Conservation (phyloP, 306 rosid genomes). For the Prinsepia uniflora region DNA sequence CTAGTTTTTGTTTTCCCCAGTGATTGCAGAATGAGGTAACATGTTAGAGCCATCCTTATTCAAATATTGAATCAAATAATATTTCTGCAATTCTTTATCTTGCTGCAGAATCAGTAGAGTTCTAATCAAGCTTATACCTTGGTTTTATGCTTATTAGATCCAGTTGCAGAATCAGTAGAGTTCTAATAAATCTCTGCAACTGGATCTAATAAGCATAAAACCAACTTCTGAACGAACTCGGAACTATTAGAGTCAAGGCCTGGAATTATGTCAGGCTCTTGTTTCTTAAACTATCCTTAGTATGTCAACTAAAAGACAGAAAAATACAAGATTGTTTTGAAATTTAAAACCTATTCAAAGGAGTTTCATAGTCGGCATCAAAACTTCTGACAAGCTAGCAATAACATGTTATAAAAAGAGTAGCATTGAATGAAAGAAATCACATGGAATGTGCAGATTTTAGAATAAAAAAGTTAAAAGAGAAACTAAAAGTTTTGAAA, state of each 20-base stretch:
- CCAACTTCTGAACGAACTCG: constrained; percentile 13
- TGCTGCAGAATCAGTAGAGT: no score
- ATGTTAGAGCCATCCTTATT: no score
- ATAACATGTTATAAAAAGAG: neutral
- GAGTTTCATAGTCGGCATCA: neutral
- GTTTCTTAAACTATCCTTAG: constrained; percentile 1
- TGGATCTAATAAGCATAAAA: constrained; percentile 13
- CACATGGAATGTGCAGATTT: constrained; percentile 1
- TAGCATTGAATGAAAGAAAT: neutral
- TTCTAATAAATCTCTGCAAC: constrained; percentile 20
- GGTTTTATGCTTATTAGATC: no score
- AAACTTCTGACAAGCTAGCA: neutral
- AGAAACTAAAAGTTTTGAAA: constrained; percentile 1
- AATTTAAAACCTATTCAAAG: neutral
- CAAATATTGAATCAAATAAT: no score
- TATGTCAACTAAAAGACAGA: constrained; percentile 8
- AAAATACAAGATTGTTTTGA: neutral
- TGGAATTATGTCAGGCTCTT: no score
- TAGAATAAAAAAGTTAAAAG: constrained; percentile 8
- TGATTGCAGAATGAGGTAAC: no score
- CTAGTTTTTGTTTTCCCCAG: no score
- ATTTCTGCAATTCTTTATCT: no score
- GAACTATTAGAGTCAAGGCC: constrained; percentile 15
- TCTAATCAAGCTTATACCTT: neutral
- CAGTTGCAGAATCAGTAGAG: no score